Conservation (phyloP, 306 rosid genomes). For the barrel medic (Medicago truncatula) region MtrunA17r5.0-ANR NC_053044.1:1435501-1436000, state of each 20-base stretch:
- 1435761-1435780: slow-evolving; percentile 85
- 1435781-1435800: slow-evolving; percentile 93
- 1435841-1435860: slow-evolving; percentile 74
- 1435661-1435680: slow-evolving; percentile 79
- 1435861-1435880: slow-evolving; percentile 91
- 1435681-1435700: slow-evolving; percentile 77
- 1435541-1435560: no score
- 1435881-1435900: slow-evolving; percentile 96
- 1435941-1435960: slow-evolving; percentile 76
- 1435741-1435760: slow-evolving; percentile 88
- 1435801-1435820: slow-evolving; percentile 94
- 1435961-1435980: slow-evolving; percentile 63
- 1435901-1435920: slow-evolving; percentile 78
- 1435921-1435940: slow-evolving; percentile 62
- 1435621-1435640: slow-evolving; percentile 90
- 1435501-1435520: no score
- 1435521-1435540: no score
- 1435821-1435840: slow-evolving; percentile 81
- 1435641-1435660: slow-evolving; percentile 93
- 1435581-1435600: no score
- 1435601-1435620: slow-evolving; percentile 38
- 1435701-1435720: slow-evolving; percentile 80
- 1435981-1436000: slow-evolving; percentile 82
- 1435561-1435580: no score
- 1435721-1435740: slow-evolving; percentile 95